Evolutionary conservation across 2,329 filamentous ascomycete species (phyloP), one percentile per base, ranked within the genome.

Genomic region (Chrysoporthe austroafricana): DNA sequence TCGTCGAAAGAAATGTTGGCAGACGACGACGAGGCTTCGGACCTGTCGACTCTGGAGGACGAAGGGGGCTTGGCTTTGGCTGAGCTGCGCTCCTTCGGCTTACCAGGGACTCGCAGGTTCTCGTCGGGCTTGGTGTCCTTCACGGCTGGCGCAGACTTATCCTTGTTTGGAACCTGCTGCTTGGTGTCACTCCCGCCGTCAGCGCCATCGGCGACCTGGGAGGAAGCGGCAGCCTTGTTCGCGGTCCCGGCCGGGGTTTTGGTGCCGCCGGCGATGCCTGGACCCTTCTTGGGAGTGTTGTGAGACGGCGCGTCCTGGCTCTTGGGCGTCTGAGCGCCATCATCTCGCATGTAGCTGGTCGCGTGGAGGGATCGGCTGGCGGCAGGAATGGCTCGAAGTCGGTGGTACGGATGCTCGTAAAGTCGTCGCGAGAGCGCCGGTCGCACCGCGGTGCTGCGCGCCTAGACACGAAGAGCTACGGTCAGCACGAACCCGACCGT

Each of bases 1-100:
- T 71, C 62, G 60, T 71, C 65, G 59, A 67, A 62, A n/a, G 73
- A 63, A 16, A 72, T 70, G 26, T 69, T 71, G 66, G 73, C 67
- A 65, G 75, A 62, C 61, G 72, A 65, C 63, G 75, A 69, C 61
- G 73, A 72, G 59, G 71, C 73, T 9, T 75, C 70, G 2, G 77
- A 74, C 52, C 75, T 73, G 50, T 73, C 18, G 26, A 71, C 69
- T 50, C 71, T 62, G 50, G 71, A 63, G 39, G 68, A 64, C 8
- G n/a, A 34, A 6, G 68, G 32, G 26, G 58, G 34, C 36, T 62
- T 50, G 6, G 48, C 36, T 21, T 26, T 36, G 36, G 46, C 16
- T 34, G 46, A 39, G 16, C 50, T 39, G 44, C 63, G 62, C 48
- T 63, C 59, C 50, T 50, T 50, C 46, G 62, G 43, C 39, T 63